Base-by-base conservation (phyloP, 164 flowering plant species). In the Vitis labrusca region DNA sequence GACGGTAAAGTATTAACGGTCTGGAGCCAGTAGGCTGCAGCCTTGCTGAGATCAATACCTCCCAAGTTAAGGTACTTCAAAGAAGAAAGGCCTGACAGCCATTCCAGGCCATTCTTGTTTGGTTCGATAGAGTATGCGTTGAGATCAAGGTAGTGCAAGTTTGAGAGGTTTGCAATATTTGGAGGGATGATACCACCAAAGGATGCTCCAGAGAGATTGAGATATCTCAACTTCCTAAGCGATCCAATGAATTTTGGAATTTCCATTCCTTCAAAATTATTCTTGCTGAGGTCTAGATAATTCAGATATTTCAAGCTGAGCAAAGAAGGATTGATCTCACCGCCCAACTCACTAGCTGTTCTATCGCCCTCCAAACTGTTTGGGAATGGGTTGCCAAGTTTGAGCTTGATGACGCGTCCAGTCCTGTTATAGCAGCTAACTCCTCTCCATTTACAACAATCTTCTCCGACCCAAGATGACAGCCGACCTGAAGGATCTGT, bases 391-490 rank as follows among this genome's bases (percentile, higher is more conserved):
- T 54, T 74, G 7, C 59, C 32, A 3, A 80, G 73, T 10, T 67
- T 14, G 32, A 77, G 66, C 59, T 47, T 67, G 10, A 50, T 2
- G 15, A 81, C 78, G 50, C 62, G 65, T 0, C 81, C 74, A 10
- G 73, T 73, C 3, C 0, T 50, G 44, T 61, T 69, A 67, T 58
- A 44, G 49, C 84, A 81, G 0, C 9, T 13, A 19, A 78, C 70
- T 10, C 81, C 80, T 29, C 47, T 14, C 81, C 81, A 81, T n/a
- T 19, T 16, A 51, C 81, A 81, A 23, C 84, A 81, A 52, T 78
- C 73, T 30, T 48, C 23, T 2, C 76, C 76, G 7, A 13, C 49
- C 84, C 81, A 78, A 15, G 76, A 77, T 50, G 75, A 67, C 13
- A 77, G 75, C 16, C 78, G 51, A 1, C 17, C 50, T 2, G 79